These are phyloP conservation scores for Penicillium glabrum DNA, from an alignment of 2,329 filamentous ascomycete species.

Conservation along the genomic window DNA sequence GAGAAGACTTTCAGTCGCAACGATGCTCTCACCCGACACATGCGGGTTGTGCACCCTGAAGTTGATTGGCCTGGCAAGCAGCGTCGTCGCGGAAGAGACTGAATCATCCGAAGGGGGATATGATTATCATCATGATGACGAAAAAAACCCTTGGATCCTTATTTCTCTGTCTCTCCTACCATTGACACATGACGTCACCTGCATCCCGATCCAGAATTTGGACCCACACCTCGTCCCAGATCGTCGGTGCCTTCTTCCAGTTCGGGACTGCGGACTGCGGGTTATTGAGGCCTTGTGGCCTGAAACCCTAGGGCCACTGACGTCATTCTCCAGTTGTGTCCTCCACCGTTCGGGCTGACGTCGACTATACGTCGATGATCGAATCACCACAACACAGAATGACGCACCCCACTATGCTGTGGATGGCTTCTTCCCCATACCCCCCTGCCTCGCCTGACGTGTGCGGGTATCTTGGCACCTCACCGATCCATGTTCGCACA, in stretches of 20 bases:
- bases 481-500: conserved; percentile 8
- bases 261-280: conserved; percentile 5
- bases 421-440: not conserved
- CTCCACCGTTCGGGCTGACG: conserved; percentile 10
- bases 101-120: conserved; percentile 7
- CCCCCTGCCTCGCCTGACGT: conserved; percentile 13
- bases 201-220: conserved; percentile 4
- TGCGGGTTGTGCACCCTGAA: conserved; percentile 90
- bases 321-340: conserved; percentile 5
- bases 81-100: conserved; percentile 40
- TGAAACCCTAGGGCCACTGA: conserved; percentile 11
- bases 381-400: conserved; percentile 10
- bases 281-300: conserved; percentile 15
- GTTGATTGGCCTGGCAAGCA: conserved; percentile 75
- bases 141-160: conserved; percentile 5
- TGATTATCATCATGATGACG: conserved; percentile 21
- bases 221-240: conserved; percentile 9
- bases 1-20: conserved; percentile 97
- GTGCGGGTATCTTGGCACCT: conserved; percentile 15
- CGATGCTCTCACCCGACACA: conserved; percentile 90
- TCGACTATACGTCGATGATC: conserved; percentile 20
- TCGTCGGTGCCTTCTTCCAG: conserved; percentile 14
- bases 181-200: conserved; percentile 13
- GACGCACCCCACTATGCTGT: conserved; percentile 11
- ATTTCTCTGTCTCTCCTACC: not conserved